These are phyloP conservation scores for Orobanche coerulescens DNA, from an alignment of 257 asterid genomes.

Conservation along the genomic window DNA sequence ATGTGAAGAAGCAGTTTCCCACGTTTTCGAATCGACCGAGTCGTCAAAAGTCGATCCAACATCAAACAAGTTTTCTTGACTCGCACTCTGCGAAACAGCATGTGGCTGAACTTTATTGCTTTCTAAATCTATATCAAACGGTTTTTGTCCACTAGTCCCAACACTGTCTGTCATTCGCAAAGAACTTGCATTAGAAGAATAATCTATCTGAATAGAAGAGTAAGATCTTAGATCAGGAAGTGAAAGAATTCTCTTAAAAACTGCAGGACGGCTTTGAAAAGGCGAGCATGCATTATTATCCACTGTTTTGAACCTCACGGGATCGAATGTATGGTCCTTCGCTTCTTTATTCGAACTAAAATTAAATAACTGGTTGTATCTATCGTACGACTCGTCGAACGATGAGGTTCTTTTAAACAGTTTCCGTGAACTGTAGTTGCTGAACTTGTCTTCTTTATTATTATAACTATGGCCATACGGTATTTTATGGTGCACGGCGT, in stretches of 20 bases:
- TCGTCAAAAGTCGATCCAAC: constrained; percentile 29
- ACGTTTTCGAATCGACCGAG: constrained; percentile 23
- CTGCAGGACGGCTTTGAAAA: constrained; percentile 11
- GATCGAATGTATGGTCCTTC: constrained; percentile 24
- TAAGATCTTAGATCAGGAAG: constrained; percentile 64
- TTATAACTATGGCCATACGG: constrained; percentile 39
- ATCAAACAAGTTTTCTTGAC: constrained; percentile 27
- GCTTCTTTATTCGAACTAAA: constrained; percentile 25
- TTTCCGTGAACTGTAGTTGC: neutral
- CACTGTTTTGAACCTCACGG: constrained; percentile 20
- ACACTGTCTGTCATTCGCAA: constrained; percentile 12
- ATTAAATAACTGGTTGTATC: constrained; percentile 42
- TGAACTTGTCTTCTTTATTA: constrained; percentile 12
- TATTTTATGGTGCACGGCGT: constrained; percentile 59
- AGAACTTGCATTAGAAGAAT: constrained; percentile 22
- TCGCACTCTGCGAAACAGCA: constrained; percentile 18
- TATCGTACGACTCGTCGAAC: constrained; percentile 41
- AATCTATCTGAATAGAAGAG: constrained; percentile 37
- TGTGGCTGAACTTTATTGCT: constrained; percentile 9
- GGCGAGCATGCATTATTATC: constrained; percentile 21
- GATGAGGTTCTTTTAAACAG: constrained; percentile 44
- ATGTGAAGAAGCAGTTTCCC: constrained; percentile 23
- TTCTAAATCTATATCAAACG: constrained; percentile 22
- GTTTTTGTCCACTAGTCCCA: no score
- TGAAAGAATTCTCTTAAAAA: constrained; percentile 53